These are phyloP conservation scores for Aspergillus aculeatinus DNA, from an alignment of 2,329 filamentous ascomycete genomes.

Conservation along the genomic window DNA sequence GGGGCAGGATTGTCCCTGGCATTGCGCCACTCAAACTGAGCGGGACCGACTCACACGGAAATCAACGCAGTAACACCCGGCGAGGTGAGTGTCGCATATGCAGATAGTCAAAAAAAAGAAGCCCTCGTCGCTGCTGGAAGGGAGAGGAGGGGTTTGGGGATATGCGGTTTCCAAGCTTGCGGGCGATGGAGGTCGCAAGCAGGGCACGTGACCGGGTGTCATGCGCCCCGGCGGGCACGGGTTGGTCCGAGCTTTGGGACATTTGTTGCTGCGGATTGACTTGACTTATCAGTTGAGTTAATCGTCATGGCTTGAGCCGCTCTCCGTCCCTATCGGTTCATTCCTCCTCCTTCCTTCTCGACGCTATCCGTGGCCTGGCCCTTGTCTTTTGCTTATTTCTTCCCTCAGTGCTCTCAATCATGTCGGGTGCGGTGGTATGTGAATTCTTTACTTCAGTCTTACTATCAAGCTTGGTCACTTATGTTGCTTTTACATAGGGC, in stretches of 20 bases:
- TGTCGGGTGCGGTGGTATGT: conserved; percentile 38
- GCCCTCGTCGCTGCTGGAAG: conserved; percentile 28
- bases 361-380: conserved; percentile 19
- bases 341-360: conserved; percentile 12
- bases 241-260: conserved; percentile 23
- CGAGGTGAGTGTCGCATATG: conserved; percentile 21
- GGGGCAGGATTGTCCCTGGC: conserved; percentile 52
- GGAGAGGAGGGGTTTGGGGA: conserved; percentile 1
- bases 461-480: conserved; percentile 8
- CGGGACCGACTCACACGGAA: conserved; percentile 34
- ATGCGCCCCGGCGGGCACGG: conserved; percentile 16
- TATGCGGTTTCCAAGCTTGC: conserved; percentile 12
- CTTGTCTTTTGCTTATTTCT: conserved; percentile 3
- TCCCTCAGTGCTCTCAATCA: conserved; percentile 17
- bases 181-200: conserved; percentile 28
- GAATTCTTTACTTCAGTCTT: background rate
- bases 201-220: conserved; percentile 27
- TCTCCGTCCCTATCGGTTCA: too few species aligned
- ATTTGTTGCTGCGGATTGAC: conserved; percentile 27
- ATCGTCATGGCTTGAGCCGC: too few species aligned
- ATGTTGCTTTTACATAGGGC: conserved; percentile 57
- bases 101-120: conserved; percentile 20
- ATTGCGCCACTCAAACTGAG: conserved; percentile 46
- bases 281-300: conserved; percentile 21
- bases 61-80: conserved; percentile 28